Base-by-base conservation (phyloP, 345 rosid species). In the Rhodamnia argentea region DNA sequence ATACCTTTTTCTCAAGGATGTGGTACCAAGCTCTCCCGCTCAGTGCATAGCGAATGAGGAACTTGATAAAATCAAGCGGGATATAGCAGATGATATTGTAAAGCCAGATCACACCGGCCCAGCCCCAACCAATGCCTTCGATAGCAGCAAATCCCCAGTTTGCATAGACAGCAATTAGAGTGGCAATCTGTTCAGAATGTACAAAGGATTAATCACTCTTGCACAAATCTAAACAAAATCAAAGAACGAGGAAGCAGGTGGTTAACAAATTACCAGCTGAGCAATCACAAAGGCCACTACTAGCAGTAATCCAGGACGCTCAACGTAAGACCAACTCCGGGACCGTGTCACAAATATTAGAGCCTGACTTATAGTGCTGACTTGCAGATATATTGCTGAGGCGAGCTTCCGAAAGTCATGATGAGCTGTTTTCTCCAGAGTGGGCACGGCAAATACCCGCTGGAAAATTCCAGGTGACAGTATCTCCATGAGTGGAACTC, bases 11-110 rank as follows among this genome's bases (percentile, higher is more conserved):
- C 92, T 97, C 99, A 47, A 96, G 94, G 42, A 97, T 98, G 85
- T 96, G 99, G 92, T 97, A 99, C 99, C 99, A 97, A 32, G 99
- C 99, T 92, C 94, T 92, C 78, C 99, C 99, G 60, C 99, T 97
- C 87, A 97, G 91, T 47, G 96, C 96, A 85, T 97, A 97, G 40
- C 99, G 96, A 47, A 91, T 94, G 86, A 96, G 86, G 95, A 97
- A 97, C 94, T 96, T 97, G 85, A 97, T 91, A 87, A 94, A 82
- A 88, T 97, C 99, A 37, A 97, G 98, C 16, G 99, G 99, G 88
- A 97, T 84, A 87, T 97, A 97, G 92, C 92, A 92, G 75, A 96
- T 89, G 84, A 97, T 90, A 88, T 97, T 97, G 85, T 95, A 97
- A 56, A 97, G 97, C 99, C 99, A 97, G 86, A 97, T 94, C 83